A percentile compares a stretch with the other conserved stretches of the same genome.
Conservation (phyloP, 108 stramenopile species). For the Cyclotella kingstonii region DNA sequence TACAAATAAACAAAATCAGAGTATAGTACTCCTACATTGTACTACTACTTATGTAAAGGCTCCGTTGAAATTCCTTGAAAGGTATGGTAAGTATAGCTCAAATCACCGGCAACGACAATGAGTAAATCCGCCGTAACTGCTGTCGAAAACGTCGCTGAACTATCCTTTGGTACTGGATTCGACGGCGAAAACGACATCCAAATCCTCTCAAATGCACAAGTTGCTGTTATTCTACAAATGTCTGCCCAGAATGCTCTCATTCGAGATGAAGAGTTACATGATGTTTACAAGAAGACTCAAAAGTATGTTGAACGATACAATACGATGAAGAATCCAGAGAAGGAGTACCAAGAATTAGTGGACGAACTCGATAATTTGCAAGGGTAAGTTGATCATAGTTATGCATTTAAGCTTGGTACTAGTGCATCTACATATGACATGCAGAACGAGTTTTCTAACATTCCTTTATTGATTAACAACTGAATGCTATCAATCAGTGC, state of each 20-base stretch:
- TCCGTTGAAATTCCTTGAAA: no score
- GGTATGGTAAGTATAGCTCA: no score
- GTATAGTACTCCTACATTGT: no score
- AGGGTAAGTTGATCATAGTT: constrained; percentile 48
- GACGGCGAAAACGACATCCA: constrained; percentile 64
- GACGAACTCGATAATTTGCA: constrained; percentile 88
- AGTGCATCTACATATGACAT: no score
- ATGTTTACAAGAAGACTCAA: constrained; percentile 86
- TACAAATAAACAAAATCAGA: no score
- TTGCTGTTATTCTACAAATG: constrained; percentile 83
- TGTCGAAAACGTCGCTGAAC: constrained; percentile 78
- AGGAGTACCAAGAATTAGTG: constrained; percentile 82
- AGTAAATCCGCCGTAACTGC: constrained; percentile 15
- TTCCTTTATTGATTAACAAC: background rate
- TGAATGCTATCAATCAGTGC: constrained; percentile 41
- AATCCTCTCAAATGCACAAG: constrained; percentile 84
- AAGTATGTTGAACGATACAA: constrained; percentile 86
- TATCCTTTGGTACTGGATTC: constrained; percentile 80
- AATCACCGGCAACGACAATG: no score
- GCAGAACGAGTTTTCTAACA: background rate
- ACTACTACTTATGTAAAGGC: no score
- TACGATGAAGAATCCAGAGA: constrained; percentile 88
- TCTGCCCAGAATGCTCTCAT: constrained; percentile 70
- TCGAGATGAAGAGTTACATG: constrained; percentile 81
- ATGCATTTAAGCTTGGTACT: no score